Evolutionary conservation across 306 rosid genomes (phyloP).

Genomic region (Vigna trinervia): DNA sequence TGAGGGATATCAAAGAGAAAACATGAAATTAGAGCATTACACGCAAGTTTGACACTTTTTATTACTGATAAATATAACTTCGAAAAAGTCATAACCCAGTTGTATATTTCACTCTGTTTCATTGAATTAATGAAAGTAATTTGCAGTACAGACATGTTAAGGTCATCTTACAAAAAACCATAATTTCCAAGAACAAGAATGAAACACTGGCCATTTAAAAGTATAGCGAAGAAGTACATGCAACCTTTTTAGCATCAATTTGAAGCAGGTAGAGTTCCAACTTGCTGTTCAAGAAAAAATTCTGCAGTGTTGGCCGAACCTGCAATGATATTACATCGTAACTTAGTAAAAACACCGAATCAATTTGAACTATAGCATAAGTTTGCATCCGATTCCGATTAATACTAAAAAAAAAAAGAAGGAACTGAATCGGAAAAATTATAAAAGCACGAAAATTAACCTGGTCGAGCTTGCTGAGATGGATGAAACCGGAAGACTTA

Average conservation of each 20-base stretch:
- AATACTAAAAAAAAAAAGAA: neutral
- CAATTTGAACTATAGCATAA: neutral
- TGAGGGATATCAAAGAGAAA: conserved; percentile 42
- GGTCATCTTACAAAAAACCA: neutral
- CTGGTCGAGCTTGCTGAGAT: conserved; percentile 85
- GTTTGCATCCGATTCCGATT: neutral
- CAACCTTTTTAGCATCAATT: conserved; percentile 77
- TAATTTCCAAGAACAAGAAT: neutral
- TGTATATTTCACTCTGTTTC: conserved; percentile 9
- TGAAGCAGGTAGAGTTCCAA: conserved; percentile 81
- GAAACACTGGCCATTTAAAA: neutral
- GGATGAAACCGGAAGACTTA: conserved; percentile 73
- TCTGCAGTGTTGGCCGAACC: conserved; percentile 73
- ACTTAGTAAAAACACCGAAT: neutral
- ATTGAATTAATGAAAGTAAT: conserved; percentile 16
- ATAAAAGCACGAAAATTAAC: conserved; percentile 44
- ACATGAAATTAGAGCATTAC: neutral
- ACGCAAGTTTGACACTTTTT: neutral
- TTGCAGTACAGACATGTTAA: too few species aligned
- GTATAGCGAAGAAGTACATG: neutral
- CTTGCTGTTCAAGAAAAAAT: conserved; percentile 62
- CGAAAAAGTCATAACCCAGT: neutral
- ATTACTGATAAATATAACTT: neutral
- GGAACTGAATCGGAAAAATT: neutral
- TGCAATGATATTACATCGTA: conserved; percentile 35